phyloP scores from a whole-genome alignment of 352 stramenopile genomes.

The Globisporangium heterothallicum region DNA sequence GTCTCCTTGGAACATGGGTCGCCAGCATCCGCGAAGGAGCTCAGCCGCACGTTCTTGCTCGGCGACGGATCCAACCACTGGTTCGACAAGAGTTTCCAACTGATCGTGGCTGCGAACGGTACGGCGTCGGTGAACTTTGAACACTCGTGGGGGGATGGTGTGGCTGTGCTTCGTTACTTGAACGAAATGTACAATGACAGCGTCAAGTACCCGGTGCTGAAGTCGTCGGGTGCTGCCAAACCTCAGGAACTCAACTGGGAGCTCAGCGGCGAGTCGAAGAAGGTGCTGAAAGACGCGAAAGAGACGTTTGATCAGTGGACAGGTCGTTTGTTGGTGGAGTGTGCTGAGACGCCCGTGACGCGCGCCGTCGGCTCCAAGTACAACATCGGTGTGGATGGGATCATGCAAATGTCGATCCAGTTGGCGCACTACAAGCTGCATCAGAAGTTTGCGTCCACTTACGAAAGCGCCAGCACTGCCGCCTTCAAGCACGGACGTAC shows the following conservation, averaged over 20 bases:
- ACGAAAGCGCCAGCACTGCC: constrained; percentile 85
- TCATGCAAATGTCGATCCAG: constrained; percentile 91
- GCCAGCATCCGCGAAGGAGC: constrained; percentile 43
- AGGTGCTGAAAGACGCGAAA: constrained; percentile 65
- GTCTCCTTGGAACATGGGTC: constrained; percentile 71
- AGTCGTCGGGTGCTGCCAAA: constrained; percentile 18
- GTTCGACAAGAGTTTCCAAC: constrained; percentile 92
- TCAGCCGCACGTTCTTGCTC: constrained; percentile 76
- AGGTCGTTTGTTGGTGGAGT: constrained; percentile 55
- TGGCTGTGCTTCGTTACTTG: constrained; percentile 84
- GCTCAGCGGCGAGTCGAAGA: constrained; percentile 43
- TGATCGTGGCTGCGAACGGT: constrained; percentile 81
- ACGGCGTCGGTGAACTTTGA: constrained; percentile 87
- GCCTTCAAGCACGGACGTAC: constrained; percentile 91
- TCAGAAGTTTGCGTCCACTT: constrained; percentile 78
- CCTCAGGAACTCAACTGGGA: constrained; percentile 58
- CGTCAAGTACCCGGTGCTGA: constrained; percentile 66
- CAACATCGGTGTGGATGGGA: constrained; percentile 81
- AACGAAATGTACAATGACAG: constrained; percentile 86
- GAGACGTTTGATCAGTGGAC: constrained; percentile 66
- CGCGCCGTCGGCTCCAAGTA: constrained; percentile 55
- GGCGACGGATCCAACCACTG: constrained; percentile 86
- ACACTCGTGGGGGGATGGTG: constrained; percentile 87
- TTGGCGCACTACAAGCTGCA: constrained; percentile 84
- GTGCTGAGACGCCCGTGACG: constrained; percentile 69